phyloP scores from a whole-genome alignment of 352 stramenopile species.

The Phytophthora boehmeriae region DNA sequence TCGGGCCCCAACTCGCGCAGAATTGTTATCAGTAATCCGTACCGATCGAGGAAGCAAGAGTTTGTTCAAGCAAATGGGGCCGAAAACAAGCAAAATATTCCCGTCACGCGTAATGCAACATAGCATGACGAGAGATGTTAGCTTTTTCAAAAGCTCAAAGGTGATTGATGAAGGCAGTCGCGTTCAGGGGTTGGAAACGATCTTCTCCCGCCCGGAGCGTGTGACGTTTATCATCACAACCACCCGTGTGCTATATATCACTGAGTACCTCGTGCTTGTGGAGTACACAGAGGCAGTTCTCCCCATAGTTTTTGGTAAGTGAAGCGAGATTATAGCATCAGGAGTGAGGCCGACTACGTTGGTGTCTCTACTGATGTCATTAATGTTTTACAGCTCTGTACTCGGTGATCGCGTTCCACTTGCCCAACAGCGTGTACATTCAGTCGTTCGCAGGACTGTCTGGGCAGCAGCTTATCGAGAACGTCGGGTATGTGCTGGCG shows the following conservation, averaged over 20 bases:
- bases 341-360: no score
- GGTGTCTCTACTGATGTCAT: not conserved
- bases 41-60: not conserved
- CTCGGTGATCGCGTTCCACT: constrained; percentile 6
- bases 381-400: constrained; percentile 3
- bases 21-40: not conserved
- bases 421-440: constrained; percentile 4
- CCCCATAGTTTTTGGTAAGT: constrained; percentile 36
- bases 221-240: constrained; percentile 30
- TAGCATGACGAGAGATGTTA: no score
- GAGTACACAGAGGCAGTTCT: constrained; percentile 46
- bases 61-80: not conserved
- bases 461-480: not conserved
- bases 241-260: constrained; percentile 33
- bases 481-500: not conserved
- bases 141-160: no score
- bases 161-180: not conserved
- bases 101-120: not conserved
- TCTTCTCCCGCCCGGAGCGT: constrained; percentile 19
- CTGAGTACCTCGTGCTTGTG: constrained; percentile 44
- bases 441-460: not conserved
- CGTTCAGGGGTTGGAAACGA: not conserved
- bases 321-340: no score
- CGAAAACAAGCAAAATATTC: not conserved
- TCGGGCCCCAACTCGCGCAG: not conserved